phyloP scores from a whole-genome alignment of 2,329 filamentous ascomycete genomes.

The Neofusicoccum ribis region DNA sequence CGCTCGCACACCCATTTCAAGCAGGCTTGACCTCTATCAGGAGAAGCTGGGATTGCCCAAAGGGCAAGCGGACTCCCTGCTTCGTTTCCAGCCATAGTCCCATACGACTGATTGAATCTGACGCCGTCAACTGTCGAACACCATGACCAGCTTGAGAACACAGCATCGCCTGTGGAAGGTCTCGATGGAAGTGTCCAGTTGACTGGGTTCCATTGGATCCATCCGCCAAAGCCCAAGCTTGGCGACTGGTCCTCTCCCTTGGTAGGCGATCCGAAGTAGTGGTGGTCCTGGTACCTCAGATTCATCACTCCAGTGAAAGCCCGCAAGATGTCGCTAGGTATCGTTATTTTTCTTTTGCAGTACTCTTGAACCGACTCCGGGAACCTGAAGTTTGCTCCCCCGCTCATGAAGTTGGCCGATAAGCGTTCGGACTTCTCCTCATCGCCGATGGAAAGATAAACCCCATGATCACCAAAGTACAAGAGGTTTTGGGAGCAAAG shows the following conservation, averaged over 20 bases:
- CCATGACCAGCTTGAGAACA: neutral
- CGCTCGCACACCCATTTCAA: too few species aligned
- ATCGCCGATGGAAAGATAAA: too few species aligned
- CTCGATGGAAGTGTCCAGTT: neutral
- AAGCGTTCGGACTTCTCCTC: neutral
- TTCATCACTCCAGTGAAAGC: neutral
- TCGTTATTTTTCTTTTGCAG: neutral
- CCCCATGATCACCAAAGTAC: neutral
- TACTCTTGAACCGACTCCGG: neutral
- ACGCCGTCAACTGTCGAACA: too few species aligned
- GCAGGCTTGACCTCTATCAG: too few species aligned
- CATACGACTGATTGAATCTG: too few species aligned
- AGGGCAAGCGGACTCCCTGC: too few species aligned
- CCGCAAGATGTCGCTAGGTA: neutral
- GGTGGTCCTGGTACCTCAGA: neutral
- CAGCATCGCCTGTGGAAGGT: neutral
- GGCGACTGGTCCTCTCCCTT: neutral
- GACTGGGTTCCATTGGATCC: neutral
- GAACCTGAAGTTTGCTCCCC: neutral
- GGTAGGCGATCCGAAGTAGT: neutral
- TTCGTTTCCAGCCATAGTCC: too few species aligned
- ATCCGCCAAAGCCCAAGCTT: neutral
- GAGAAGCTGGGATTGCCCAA: too few species aligned
- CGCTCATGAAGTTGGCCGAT: neutral
- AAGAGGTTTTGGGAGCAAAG: neutral